These are phyloP conservation scores for Camellia lanceoleosa DNA, from an alignment of 148 eudicot genomes.

Conservation along the genomic window DNA sequence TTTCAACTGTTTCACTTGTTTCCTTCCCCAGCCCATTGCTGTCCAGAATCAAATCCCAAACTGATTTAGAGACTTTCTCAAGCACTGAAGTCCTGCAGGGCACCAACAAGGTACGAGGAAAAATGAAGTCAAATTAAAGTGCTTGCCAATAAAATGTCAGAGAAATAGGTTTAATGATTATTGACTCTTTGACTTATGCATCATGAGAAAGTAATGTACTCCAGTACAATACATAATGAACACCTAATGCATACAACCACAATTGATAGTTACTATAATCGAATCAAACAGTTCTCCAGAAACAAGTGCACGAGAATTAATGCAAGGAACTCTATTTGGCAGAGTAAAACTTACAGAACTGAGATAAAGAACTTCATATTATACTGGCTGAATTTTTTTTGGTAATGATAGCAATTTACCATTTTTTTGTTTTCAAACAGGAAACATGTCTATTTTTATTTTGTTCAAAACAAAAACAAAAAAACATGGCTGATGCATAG, in stretches of 20 bases:
- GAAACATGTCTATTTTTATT: too few species aligned
- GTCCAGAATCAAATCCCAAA: slow-evolving; percentile 89
- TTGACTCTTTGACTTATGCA: neutral
- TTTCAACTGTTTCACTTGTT: slow-evolving; percentile 85
- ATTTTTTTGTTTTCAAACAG: too few species aligned
- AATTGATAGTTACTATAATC: neutral
- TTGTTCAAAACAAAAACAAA: too few species aligned
- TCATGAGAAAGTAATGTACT: neutral
- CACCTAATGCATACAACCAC: neutral
- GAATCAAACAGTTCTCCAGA: neutral
- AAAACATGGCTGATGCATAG: too few species aligned
- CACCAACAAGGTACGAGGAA: neutral
- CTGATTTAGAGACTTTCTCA: slow-evolving; percentile 94
- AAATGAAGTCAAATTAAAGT: neutral
- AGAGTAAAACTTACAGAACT: neutral
- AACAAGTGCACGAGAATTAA: neutral
- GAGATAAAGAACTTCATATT: too few species aligned
- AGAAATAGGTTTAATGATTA: neutral
- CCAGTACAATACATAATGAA: neutral
- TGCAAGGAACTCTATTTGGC: neutral
- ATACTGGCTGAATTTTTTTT: too few species aligned
- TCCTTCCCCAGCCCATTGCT: slow-evolving; percentile 75
- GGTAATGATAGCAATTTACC: too few species aligned
- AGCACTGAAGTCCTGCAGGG: slow-evolving; percentile 62
- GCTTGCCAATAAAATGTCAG: too few species aligned